These are phyloP conservation scores for Backusella sp. DNA, from an alignment of 192 early-diverging fungal species.

Conservation along the genomic window DNA sequence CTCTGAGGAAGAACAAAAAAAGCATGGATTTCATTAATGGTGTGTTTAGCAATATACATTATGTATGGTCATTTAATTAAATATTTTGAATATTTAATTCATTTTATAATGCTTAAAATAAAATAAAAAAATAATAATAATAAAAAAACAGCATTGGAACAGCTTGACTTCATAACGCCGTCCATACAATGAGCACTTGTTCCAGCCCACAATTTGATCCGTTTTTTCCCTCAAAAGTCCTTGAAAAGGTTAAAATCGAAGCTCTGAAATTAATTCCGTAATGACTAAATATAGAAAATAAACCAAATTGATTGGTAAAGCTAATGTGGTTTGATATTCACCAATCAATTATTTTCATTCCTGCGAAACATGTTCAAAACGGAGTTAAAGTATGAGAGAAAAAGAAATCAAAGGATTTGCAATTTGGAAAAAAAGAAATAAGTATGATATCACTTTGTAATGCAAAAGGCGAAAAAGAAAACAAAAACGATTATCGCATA, in stretches of 20 bases:
- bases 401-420: not conserved
- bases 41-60: not conserved
- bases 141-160: too few species aligned
- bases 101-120: not conserved
- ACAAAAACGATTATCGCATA: not conserved
- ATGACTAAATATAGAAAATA: not conserved
- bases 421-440: not conserved
- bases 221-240: not conserved
- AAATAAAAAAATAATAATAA: not conserved
- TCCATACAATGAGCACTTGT: not conserved
- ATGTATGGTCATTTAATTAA: not conserved
- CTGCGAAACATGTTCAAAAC: not conserved
- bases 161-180: not conserved
- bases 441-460: conserved; percentile 4
- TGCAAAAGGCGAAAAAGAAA: not conserved
- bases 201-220: not conserved
- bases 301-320: not conserved
- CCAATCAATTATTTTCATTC: not conserved
- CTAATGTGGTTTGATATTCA: not conserved
- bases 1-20: not conserved
- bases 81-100: not conserved
- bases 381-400: not conserved
- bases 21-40: not conserved
- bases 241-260: not conserved
- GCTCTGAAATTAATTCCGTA: not conserved